Evolutionary conservation across 1,284 basidiomycete genomes (phyloP).

Genomic region (Ustilago hordei): DNA sequence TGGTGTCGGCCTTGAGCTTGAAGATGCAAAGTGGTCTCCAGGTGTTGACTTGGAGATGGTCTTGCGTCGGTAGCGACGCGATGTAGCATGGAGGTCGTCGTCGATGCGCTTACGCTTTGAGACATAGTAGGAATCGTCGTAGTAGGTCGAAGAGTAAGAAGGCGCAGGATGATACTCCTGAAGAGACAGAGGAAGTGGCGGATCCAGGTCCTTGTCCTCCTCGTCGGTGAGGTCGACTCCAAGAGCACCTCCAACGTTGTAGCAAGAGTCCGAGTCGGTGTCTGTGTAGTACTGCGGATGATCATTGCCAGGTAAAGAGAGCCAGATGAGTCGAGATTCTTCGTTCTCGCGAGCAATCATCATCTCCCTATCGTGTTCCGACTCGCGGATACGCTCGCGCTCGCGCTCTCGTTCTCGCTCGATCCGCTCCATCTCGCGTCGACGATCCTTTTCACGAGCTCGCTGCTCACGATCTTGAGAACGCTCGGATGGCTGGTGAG

Average conservation of each 20-base stretch:
- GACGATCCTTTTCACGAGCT: conserved; percentile 43
- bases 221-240: conserved; percentile 45
- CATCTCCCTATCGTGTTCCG: conserved; percentile 47
- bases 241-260: conserved; percentile 39
- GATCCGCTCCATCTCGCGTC: conserved; percentile 42
- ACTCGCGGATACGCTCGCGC: conserved; percentile 48
- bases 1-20: conserved; percentile 17
- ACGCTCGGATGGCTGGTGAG: conserved; percentile 30
- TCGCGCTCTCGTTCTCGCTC: conserved; percentile 49
- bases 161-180: conserved; percentile 45
- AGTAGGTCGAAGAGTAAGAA: conserved; percentile 34
- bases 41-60: conserved; percentile 13
- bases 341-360: conserved; percentile 55
- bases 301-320: conserved; percentile 59
- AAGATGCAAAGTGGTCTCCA: conserved; percentile 18
- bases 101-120: conserved; percentile 38
- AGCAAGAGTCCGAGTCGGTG: conserved; percentile 57
- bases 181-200: conserved; percentile 37
- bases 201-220: conserved; percentile 51
- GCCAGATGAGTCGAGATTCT: conserved; percentile 55
- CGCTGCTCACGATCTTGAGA: conserved; percentile 49
- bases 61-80: conserved; percentile 25
- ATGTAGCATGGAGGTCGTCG: conserved; percentile 7
- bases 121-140: conserved; percentile 19
- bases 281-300: conserved; percentile 63